Base-by-base conservation (phyloP, 1,284 basidiomycete genomes). In the Rhodotorula sp. region DNA sequence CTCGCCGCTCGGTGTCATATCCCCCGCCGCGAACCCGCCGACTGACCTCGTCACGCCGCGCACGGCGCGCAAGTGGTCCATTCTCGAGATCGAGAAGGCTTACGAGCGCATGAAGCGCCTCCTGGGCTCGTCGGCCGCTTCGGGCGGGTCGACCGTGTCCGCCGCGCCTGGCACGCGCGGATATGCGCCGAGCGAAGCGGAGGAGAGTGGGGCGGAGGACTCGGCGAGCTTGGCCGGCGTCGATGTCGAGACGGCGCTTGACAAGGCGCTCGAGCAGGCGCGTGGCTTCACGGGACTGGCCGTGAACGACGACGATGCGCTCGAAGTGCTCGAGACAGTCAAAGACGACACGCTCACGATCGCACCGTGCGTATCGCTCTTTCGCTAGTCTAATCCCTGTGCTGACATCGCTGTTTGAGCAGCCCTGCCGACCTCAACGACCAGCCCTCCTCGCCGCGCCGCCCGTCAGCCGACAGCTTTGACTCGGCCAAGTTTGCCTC, bases 91-190 rank as follows among this genome's bases (percentile, higher is more conserved):
- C 34, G 46, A 64, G 46, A 57, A 49, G 62, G 62, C 63, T 34
- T 57, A 64, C 46, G 64, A 71, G 42, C 55, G 74, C 27, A 76
- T 76, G 74, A 70, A 64, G 52, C 41, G 57, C 14, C 53, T 76
- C 54, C 61, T 76, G 7, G 73, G 70, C 1, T 62, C 61, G 52
- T 56, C 50, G 42, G 25, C 52, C 8, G 46, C 42, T 14, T 21
- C 59, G 17, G 46, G 25, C 23, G 17, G 19, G 10, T 52, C 53
- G 13, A 10, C 42, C 16, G 34, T 34, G 34, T 34, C 34, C 34
- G 34, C 34, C 34, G 34, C 34, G 5, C 34, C 34, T 2, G 34
- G 34, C 34, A 2, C 2, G 34, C 34, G 34, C 34, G 27, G 34
- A 19, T 61, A 55, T 50, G 53, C 66, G 25, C 42, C 66, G 19